Base-by-base conservation (phyloP, 768 basidiomycete genomes). In the Kwoniella bestiolae region DNA sequence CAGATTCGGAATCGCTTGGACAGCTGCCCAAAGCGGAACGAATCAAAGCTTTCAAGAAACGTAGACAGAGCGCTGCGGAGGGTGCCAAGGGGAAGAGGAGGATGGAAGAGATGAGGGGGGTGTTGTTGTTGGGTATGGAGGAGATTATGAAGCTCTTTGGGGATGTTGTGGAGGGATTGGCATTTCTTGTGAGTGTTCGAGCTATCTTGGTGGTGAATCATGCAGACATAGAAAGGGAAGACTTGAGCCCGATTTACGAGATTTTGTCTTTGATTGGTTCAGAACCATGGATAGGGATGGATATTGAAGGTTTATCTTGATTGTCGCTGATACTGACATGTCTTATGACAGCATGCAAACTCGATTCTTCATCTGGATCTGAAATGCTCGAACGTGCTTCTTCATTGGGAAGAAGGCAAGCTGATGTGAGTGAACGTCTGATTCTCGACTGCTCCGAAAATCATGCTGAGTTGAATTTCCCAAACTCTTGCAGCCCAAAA, bases 361-460 rank as follows among this genome's bases (percentile, higher is more conserved):
- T 76, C 91, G 0, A 94, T 97, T 56, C 79, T 98, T 25, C 94
- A 98, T 77, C 86, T 96, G 3, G 94, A 97, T 77, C 82, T 98
- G 68, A 98, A 96, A 80, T 92, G 93, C 9, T 92, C 91, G 5
- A 96, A 97, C 75, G 92, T 97, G 3, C 83, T 97, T 25, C 80
- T 97, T 53, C 94, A 94, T 5, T 92, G 90, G 88, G 93, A 95
- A 69, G 91, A 94, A 69, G 91, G 90, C 14, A 84, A 83, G 63
- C 83, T 94, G 35, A 90, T 92, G 91, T 90, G 72, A 65, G 88
- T 68, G 6, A 16, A 18, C 26, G 5, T 32, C 41, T 49, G 31
- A 50, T 29, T 16, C 12, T 16, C 23, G 16, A 47, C 50, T 6
- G 47, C 41, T 9, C 58, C 52, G 25, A 28, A 25, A 50, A 44